Base-by-base conservation (phyloP, 2,329 filamentous ascomycete genomes). In the Graphiopsis chlorocephala region DNA sequence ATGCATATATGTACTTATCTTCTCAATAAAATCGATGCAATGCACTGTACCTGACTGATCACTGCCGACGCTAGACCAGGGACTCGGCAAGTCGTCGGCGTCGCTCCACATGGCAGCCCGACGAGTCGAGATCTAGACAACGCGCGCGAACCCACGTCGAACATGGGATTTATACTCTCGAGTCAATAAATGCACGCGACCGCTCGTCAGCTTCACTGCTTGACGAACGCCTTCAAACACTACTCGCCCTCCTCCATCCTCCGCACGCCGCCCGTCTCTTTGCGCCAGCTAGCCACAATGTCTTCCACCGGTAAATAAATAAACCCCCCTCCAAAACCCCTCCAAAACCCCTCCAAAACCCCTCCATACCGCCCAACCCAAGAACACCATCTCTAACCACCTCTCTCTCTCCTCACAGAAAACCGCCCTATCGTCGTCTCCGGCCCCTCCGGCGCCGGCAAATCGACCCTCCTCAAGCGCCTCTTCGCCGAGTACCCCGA, bases 371-470 rank as follows among this genome's bases (percentile, higher is more conserved):
- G 10, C n/a, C n/a, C 1, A 57, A 58, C 14, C 33, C 58, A 20
- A 26, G 1, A 35, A 33, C 17, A 62, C 57, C 57, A n/a, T 28
- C 65, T 38, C 66, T 67, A 26, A 65, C 55, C 48, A 57, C 48
- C 33, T 25, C 47, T 33, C 48, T 23, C 25, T 47, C 20, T 2
- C 20, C 23, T 25, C 35, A 52, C 57, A 66, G 67, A 67, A 14
- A 68, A 68, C 33, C 59, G 53, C 59, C 90, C 90, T 15, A 83
- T 94, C 72, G 88, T 95, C 72, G 90, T 95, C 78, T 92, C 88
- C 57, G 91, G 91, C 64, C 91, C 91, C 67, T 90, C 87, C 12
- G 91, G 91, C 75, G 86, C 91, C 56, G 91, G 91, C 70, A 95
- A 95, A 80, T 90, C 89, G 71, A 94, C 91, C 14, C 87, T 94